A percentile compares a stretch with the other conserved stretches of the same genome.
phyloP scores from a whole-genome alignment of 805 yeast species.

The Saccharomycopsis capsularis region DNA sequence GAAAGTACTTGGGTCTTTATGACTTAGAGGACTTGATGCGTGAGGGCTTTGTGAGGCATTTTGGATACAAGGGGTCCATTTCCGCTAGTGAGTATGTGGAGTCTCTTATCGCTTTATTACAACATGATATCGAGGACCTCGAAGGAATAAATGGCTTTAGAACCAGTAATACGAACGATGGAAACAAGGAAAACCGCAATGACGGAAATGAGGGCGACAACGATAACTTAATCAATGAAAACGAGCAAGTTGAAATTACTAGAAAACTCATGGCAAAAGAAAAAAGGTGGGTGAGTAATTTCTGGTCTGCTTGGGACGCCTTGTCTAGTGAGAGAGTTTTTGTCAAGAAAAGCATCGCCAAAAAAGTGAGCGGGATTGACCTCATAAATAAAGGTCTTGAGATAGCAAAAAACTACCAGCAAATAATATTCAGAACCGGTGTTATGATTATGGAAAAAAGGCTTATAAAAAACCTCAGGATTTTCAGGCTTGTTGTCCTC shows the following conservation, averaged over 20 bases:
- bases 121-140: conserved; percentile 29
- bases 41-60: conserved; percentile 80
- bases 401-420: conserved; percentile 78
- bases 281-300: conserved; percentile 67
- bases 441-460: conserved; percentile 82
- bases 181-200: conserved; percentile 22
- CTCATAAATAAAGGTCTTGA: conserved; percentile 63
- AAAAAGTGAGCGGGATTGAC: conserved; percentile 36
- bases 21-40: conserved; percentile 78
- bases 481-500: conserved; percentile 79
- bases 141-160: conserved; percentile 13
- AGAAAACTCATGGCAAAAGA: conserved; percentile 37
- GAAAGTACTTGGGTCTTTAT: conserved; percentile 61
- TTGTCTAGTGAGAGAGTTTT: conserved; percentile 23
- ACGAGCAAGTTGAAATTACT: conserved; percentile 19
- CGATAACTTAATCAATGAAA: conserved; percentile 21
- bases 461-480: conserved; percentile 66
- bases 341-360: conserved; percentile 20
- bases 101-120: conserved; percentile 76
- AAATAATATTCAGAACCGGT: conserved; percentile 79
- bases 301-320: conserved; percentile 66
- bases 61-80: conserved; percentile 80
- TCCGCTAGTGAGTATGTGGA: conserved; percentile 94
- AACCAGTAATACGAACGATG: not conserved
- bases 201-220: conserved; percentile 27